Evolutionary conservation across 805 yeast genomes (phyloP).

Genomic region (Maudiozyma bulderi): DNA sequence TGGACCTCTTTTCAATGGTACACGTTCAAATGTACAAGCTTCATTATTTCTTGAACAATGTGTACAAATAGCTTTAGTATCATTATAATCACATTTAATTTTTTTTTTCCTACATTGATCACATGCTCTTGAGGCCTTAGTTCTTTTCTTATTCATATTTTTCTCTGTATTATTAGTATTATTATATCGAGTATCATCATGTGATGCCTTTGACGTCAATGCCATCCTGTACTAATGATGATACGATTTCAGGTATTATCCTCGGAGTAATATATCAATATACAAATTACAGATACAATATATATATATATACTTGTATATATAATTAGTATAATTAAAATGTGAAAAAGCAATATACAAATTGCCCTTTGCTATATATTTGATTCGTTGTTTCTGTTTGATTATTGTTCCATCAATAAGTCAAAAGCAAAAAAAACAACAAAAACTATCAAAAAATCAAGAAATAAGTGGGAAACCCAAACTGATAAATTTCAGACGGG

Average conservation of each 20-base stretch:
- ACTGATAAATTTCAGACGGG: too few relatives aligned
- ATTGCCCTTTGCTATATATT: too few relatives aligned
- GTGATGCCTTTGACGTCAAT: background rate
- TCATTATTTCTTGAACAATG: conserved; percentile 55
- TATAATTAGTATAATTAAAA: too few relatives aligned
- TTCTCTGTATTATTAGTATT: background rate
- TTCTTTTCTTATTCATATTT: conserved; percentile 37
- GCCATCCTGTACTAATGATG: background rate
- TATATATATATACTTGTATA: too few relatives aligned
- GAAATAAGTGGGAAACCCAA: too few relatives aligned
- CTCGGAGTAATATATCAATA: too few relatives aligned
- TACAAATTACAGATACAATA: too few relatives aligned
- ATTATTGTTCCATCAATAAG: too few relatives aligned
- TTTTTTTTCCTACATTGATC: conserved; percentile 72
- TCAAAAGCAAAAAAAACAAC: too few relatives aligned
- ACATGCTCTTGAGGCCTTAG: conserved; percentile 73
- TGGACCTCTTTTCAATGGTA: conserved; percentile 74
- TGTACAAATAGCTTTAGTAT: conserved; percentile 47
- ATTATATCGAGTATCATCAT: background rate
- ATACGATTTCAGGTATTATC: background rate
- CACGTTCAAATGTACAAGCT: conserved; percentile 55
- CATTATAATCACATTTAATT: conserved; percentile 57
- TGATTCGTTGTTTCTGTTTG: too few relatives aligned
- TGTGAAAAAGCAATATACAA: too few relatives aligned
- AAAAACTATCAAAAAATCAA: too few relatives aligned